phyloP scores from a whole-genome alignment of 306 rosid species.

The Casuarina equisetifolia region DNA sequence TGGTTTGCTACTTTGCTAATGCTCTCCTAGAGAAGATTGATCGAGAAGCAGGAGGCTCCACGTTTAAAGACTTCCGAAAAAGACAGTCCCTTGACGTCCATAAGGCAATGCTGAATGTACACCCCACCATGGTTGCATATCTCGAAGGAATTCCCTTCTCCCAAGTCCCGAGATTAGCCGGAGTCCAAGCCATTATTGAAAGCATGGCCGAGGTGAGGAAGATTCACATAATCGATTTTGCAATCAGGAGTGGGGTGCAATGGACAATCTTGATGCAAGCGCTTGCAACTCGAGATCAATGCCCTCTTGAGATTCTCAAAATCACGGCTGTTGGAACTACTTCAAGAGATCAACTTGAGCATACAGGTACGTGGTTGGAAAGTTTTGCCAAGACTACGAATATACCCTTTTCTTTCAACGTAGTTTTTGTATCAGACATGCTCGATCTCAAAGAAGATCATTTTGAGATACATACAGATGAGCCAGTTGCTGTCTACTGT shows the following conservation, averaged over 20 bases:
- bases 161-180: constrained; percentile 27
- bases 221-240: constrained; percentile 40
- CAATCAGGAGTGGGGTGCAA: constrained; percentile 34
- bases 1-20: constrained; percentile 51
- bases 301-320: constrained; percentile 36
- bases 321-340: constrained; percentile 33
- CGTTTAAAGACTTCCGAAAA: constrained; percentile 8
- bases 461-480: constrained; percentile 44
- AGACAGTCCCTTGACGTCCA: constrained; percentile 32
- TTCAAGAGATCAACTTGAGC: constrained; percentile 17
- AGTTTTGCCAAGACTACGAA: constrained; percentile 42
- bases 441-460: constrained; percentile 40
- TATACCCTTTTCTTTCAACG: constrained; percentile 46
- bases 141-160: constrained; percentile 30
- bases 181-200: constrained; percentile 45
- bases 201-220: constrained; percentile 29
- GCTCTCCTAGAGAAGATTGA: constrained; percentile 59
- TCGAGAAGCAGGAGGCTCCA: constrained; percentile 50
- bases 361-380: constrained; percentile 30
- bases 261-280: constrained; percentile 45
- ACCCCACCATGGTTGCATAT: constrained; percentile 21
- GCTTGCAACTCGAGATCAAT: constrained; percentile 23
- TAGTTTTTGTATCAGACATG: constrained; percentile 48
- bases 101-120: constrained; percentile 21
- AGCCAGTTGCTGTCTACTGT: constrained; percentile 43